These are phyloP conservation scores for Sarocladium oryzae DNA, from an alignment of 2,329 filamentous ascomycete genomes.

Conservation along the genomic window DNA sequence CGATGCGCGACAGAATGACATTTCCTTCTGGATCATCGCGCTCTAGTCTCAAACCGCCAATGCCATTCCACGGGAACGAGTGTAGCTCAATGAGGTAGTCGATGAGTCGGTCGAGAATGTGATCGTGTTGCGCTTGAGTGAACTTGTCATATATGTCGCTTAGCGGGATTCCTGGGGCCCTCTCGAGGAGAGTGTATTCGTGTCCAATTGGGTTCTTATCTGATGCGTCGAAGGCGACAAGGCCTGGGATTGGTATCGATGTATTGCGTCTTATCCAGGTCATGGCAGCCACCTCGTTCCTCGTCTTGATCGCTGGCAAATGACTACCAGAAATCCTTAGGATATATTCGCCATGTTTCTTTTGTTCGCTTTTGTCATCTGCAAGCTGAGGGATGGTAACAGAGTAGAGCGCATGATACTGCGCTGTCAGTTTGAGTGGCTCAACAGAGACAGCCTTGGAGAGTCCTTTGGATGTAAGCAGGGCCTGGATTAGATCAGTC, in stretches of 20 bases:
- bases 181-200: constrained; percentile 27
- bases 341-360: constrained; percentile 17
- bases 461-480: constrained; percentile 15
- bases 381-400: constrained; percentile 13
- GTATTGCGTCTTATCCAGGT: constrained; percentile 26
- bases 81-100: constrained; percentile 22
- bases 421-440: constrained; percentile 15
- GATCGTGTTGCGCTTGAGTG: constrained; percentile 7
- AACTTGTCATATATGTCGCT: constrained; percentile 21
- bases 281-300: constrained; percentile 30
- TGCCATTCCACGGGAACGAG: neutral
- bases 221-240: constrained; percentile 22
- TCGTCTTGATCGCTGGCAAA: constrained; percentile 28
- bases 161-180: constrained; percentile 20
- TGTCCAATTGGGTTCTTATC: constrained; percentile 22
- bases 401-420: constrained; percentile 22
- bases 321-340: constrained; percentile 29
- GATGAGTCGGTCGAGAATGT: constrained; percentile 17
- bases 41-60: neutral
- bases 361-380: neutral
- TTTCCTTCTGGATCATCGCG: neutral
- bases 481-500: constrained; percentile 12
- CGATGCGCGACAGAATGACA: neutral
- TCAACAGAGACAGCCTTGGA: constrained; percentile 13
- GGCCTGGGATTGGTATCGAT: constrained; percentile 25